Base-by-base conservation (phyloP, 306 rosid species). In the Trichosanthes truncata region DNA sequence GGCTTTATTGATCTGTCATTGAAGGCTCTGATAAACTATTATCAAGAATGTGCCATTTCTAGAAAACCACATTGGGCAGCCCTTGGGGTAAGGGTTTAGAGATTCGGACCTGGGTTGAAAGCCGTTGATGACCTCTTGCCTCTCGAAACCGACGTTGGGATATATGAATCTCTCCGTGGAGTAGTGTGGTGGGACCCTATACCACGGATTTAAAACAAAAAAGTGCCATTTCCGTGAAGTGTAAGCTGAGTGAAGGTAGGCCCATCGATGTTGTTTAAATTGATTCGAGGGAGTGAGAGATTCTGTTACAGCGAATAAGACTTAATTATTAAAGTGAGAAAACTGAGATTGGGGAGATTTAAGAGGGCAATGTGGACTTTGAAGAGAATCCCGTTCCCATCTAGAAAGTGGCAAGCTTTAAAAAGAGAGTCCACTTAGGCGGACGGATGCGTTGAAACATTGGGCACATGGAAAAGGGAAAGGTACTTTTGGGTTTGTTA, bases 321-420 rank as follows among this genome's bases (percentile, higher is more conserved):
- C 36, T 41, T 12, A 36, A 67, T 66, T 66, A 67, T 67, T 36
- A 67, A 38, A 20, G 74, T 67, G 74, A 69, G 76, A 69, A 69
- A 43, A 69, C 35, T 41, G 52, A 41, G n/a, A 43, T 43, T 69
- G 35, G 53, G 35, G n/a, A 69, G 55, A 43, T 69, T 69, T 43
- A 36, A 9, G 48, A 67, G 74, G 61, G 18, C 29, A 38, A 11
- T 20, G 35, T 69, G 52, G 55, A 69, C 49, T 69, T 43, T 69
- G 55, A 55, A 69, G 55, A 23, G 76, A 69, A 69, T 69, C 76
- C 31, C 55, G 12, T 69, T 69, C 76, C 31, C 55, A 23, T 69
- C 55, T 69, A 45, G 36, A 69, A 41, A 69, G 76, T 69, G 55
- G 55, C n/a, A 69, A 43, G 20, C 76, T 69, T 69, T 69, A 69